phyloP scores from a whole-genome alignment of 257 asterid genomes.

The Solanum habrochaites region DNA sequence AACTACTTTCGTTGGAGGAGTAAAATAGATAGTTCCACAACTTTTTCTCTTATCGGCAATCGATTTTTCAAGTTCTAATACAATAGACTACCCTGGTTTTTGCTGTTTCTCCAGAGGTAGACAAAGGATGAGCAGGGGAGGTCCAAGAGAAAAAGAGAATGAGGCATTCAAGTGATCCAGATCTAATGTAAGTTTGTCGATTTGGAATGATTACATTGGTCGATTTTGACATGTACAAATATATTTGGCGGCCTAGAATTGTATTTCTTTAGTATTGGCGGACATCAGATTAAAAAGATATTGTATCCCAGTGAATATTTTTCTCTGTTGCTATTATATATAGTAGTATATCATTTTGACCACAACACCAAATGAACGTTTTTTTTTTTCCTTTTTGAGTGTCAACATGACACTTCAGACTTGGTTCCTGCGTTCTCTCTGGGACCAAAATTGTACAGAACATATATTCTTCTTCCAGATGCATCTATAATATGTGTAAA shows the following conservation, averaged over 20 bases:
- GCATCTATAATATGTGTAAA: background rate
- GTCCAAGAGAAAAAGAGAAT: constrained; percentile 78
- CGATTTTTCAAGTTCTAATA: background rate
- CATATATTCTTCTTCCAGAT: background rate
- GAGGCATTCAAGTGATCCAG: constrained; percentile 83
- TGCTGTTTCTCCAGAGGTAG: constrained; percentile 49
- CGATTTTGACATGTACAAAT: background rate
- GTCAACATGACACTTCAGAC: background rate
- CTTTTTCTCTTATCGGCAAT: background rate
- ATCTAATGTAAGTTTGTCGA: constrained; percentile 41
- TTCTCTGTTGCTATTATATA: background rate
- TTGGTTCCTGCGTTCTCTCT: background rate
- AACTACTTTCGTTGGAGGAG: background rate
- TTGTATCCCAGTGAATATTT: background rate
- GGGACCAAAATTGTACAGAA: background rate
- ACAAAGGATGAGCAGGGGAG: constrained; percentile 75
- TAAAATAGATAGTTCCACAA: background rate
- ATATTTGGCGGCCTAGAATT: background rate
- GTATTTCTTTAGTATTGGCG: background rate
- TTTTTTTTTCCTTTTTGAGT: background rate
- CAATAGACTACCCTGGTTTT: background rate
- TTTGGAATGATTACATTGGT: background rate
- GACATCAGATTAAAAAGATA: background rate
- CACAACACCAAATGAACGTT: background rate
- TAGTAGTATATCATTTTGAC: background rate